Evolutionary conservation across 345 rosid species (phyloP), one percentile per base, ranked within the genome.

Genomic region (Psidium guajava): DNA sequence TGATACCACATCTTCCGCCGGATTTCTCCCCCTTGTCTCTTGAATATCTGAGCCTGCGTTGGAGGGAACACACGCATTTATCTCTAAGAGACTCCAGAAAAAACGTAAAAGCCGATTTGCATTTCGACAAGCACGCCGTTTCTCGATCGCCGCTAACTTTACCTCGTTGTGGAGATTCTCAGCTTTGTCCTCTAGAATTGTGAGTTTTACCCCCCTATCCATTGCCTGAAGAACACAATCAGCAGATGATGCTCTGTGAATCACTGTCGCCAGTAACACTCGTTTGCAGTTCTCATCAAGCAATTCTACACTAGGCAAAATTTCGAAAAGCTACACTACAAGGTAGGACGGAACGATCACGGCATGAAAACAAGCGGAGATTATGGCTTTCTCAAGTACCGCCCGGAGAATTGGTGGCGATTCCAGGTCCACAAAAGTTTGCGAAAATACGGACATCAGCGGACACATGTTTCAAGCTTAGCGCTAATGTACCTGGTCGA

Each of bases 161-260:
- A 95, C 99, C 95, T 96, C 94, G 85, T 92, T 87, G 8, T 90
- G 95, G 74, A 96, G 87, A 87, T 89, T 91, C 87, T 94, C 96
- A 0, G 98, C 92, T 91, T 94, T 94, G 87, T 94, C 95, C 5
- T 92, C 94, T 55, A 94, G 94, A 85, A 83, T 90, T 4, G 90
- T 87, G 84, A 96, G 87, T 85, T 90, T 90, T 86, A 94, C 97
- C 36, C 97, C 99, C 87, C 98, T 91, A 22, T 95, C 96, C 9
- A 96, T 90, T 27, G 94, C 91, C 98, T 96, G 92, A 84, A 87
- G 88, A 61, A n/a, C 36, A 56, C 53, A 87, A 18, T 56, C 47
- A 27, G n/a, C 61, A 54, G 81, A 54, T 36, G 61, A 64, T n/a
- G 11, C 50, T 1, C 50, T 4, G 28, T 57, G 58, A 52, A 83